Evolutionary conservation across 2,329 filamentous ascomycete species (phyloP), one percentile per base, ranked within the genome.

Genomic region (Truncatella angustata): DNA sequence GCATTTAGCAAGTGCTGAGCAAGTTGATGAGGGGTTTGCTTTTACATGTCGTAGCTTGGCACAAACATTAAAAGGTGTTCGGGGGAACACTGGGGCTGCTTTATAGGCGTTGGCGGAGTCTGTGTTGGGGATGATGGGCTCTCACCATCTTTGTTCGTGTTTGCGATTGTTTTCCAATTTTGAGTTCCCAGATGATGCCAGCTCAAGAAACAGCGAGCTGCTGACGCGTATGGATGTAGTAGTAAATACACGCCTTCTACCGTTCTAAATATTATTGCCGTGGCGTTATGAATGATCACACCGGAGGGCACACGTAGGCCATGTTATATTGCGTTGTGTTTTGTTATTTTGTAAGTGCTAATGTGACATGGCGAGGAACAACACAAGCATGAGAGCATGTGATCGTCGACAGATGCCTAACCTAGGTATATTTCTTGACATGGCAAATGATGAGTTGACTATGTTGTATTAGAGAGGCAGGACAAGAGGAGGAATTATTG

Each of bases 1-100:
- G 18, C 20, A 36, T 16, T 35, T 23, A 39, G 46, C 46, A 39
- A 49, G 46, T 49, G 46, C 46, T 35, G 28, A 24, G 18, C 9
- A 14, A 5, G 16, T 24, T 50, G 18, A 35, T 28, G 36, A n/a
- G n/a, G n/a, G n/a, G n/a, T n/a, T 42, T 39, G 30, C 16, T 21
- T 24, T 34, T 50, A 36, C 62, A 65, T 59, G 63, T 66, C 63
- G 56, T 50, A 63, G 70, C 62, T 62, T 68, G 69, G 65, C 64
- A 72, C 68, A 75, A 69, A 72, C 69, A 75, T 70, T 60, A 75
- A 77, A 77, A 75, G 67, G 73, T 71, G 72, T 69, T 71, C 57
- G 57, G 58, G 64, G 61, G 63, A 55, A 57, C 62, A 63, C 56
- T 56, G 52, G 63, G 61, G 45, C 35, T 63, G 61, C 63, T 64